phyloP scores from a whole-genome alignment of 2,329 filamentous ascomycete genomes.

The Botrytis cinerea region DNA sequence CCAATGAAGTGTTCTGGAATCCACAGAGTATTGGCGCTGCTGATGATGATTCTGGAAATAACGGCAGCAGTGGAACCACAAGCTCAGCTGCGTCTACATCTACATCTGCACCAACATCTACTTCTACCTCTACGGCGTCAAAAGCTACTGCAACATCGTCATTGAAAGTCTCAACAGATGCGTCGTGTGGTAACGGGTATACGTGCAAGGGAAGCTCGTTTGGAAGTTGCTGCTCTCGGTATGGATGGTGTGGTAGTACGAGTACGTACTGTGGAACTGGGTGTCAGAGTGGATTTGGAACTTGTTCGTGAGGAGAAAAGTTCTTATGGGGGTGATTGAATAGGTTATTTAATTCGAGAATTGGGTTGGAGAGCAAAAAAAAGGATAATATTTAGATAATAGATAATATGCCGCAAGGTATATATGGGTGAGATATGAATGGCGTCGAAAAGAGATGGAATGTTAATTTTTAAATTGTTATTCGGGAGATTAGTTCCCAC shows the following conservation, averaged over 20 bases:
- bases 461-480: not conserved
- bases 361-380: not conserved
- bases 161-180: conserved; percentile 12
- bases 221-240: conserved; percentile 10
- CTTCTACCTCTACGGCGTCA: not conserved
- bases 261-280: conserved; percentile 4
- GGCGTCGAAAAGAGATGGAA: not conserved
- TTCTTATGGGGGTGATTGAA: not conserved
- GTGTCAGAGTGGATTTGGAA: conserved; percentile 19
- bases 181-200: conserved; percentile 7
- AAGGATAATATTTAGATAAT: not conserved
- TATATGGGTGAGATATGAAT: not conserved
- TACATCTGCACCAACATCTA: not conserved
- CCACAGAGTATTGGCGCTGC: conserved; percentile 24
- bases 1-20: conserved; percentile 27
- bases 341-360: not conserved
- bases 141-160: not conserved
- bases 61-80: not conserved
- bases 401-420: not conserved
- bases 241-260: conserved; percentile 15
- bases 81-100: not conserved
- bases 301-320: not conserved
- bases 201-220: conserved; percentile 12
- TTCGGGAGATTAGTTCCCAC: too few relatives aligned
- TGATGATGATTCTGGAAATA: not conserved